These are phyloP conservation scores for Podospora conica DNA, from an alignment of 495 filamentous ascomycete genomes.

Conservation along the genomic window DNA sequence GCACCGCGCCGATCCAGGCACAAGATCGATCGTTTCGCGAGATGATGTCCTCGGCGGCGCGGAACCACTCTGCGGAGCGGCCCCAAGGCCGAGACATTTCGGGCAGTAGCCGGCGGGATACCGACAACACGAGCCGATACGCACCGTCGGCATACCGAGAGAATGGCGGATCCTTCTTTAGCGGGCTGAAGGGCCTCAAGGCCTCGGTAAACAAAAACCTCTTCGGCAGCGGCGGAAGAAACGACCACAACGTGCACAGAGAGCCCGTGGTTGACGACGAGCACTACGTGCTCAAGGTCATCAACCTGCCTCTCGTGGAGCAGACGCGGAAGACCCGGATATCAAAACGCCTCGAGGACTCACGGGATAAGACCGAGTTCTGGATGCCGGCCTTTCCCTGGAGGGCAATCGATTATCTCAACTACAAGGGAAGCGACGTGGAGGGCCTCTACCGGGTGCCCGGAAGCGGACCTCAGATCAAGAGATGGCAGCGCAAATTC, in stretches of 20 bases:
- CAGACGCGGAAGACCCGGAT: constrained; percentile 84
- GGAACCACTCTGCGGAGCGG: constrained; percentile 62
- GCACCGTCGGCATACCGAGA: constrained; percentile 54
- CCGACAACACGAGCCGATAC: constrained; percentile 32
- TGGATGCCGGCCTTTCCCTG: constrained; percentile 95
- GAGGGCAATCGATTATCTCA: constrained; percentile 88
- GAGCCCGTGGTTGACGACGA: constrained; percentile 61
- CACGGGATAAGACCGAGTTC: constrained; percentile 87
- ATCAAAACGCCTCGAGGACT: constrained; percentile 74
- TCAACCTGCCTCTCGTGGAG: constrained; percentile 73
- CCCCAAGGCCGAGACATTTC: constrained; percentile 33
- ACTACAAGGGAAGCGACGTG: constrained; percentile 82
- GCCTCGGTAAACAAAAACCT: constrained; percentile 74
- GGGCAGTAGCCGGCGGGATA: constrained; percentile 38
- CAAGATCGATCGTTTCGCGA: constrained; percentile 58
- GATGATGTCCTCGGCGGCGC: constrained; percentile 54
- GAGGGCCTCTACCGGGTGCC: constrained; percentile 87
- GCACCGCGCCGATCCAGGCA: constrained; percentile 53
- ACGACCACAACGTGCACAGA: constrained; percentile 62
- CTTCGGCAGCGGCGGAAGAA: constrained; percentile 67
- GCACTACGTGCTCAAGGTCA: constrained; percentile 68
- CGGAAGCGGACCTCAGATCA: constrained; percentile 75
- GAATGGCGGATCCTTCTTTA: constrained; percentile 61
- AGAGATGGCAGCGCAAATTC: constrained; percentile 80
- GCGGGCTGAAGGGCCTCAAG: constrained; percentile 65